These are phyloP conservation scores for Colletotrichum magnum DNA, from an alignment of 2,329 filamentous ascomycete genomes.

Conservation along the genomic window DNA sequence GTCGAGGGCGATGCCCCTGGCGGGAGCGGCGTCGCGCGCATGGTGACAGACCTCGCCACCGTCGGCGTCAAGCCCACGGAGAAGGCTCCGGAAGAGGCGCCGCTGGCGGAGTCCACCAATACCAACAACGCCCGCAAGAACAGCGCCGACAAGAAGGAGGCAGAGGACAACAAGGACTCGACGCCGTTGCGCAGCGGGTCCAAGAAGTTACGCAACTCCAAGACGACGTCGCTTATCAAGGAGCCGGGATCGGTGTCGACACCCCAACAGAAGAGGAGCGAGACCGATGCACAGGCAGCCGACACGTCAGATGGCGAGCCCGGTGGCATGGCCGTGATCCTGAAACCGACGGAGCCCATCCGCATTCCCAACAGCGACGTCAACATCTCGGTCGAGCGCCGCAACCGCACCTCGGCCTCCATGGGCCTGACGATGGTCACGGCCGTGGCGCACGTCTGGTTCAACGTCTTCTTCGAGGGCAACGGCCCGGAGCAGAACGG, in stretches of 20 bases:
- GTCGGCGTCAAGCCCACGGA: constrained; percentile 50
- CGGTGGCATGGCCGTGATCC: constrained; percentile 81
- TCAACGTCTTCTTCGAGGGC: constrained; percentile 95
- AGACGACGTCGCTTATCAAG: constrained; percentile 52
- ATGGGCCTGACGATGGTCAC: constrained; percentile 93
- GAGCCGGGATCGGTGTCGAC: constrained; percentile 12
- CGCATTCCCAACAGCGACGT: constrained; percentile 86
- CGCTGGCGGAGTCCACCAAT: constrained; percentile 48
- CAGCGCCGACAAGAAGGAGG: constrained; percentile 29
- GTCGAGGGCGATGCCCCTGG: constrained; percentile 71
- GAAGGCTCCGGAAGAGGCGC: constrained; percentile 55
- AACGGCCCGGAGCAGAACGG: constrained; percentile 78
- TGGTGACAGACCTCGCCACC: constrained; percentile 68
- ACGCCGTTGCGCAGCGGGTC: constrained; percentile 39
- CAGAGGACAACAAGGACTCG: constrained; percentile 20
- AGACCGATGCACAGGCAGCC: constrained; percentile 18
- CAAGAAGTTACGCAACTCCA: constrained; percentile 44
- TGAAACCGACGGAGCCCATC: constrained; percentile 78
- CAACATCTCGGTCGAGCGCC: constrained; percentile 89
- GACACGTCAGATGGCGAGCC: constrained; percentile 53
- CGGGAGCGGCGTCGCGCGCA: constrained; percentile 63
- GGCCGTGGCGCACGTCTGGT: constrained; percentile 95
- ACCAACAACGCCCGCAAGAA: constrained; percentile 39
- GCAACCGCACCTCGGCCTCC: constrained; percentile 82
- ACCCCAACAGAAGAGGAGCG: constrained; percentile 29